Percentiles rank a stretch among this genome's conserved stretches.
These are phyloP conservation scores for Incumbomyces delicatus DNA, from an alignment of 2,329 filamentous ascomycete species.

Conservation along the genomic window DNA sequence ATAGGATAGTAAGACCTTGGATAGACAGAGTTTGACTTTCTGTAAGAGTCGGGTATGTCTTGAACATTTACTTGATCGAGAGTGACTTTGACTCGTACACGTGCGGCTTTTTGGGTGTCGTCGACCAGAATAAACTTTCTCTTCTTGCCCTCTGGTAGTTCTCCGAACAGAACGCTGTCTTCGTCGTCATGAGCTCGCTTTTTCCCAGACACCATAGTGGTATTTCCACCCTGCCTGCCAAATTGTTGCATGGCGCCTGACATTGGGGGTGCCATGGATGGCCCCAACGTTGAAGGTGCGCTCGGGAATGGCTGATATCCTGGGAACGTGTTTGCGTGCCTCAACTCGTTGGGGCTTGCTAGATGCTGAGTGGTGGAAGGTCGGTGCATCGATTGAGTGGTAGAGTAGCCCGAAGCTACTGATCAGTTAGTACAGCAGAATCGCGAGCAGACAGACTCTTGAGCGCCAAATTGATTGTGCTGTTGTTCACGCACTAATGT, in stretches of 20 bases:
- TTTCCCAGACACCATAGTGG: slow-evolving; percentile 20
- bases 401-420: slow-evolving; percentile 17
- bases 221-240: slow-evolving; percentile 18
- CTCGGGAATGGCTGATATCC: slow-evolving; percentile 57
- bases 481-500: background rate
- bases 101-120: slow-evolving; percentile 68
- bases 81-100: slow-evolving; percentile 80
- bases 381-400: slow-evolving; percentile 16
- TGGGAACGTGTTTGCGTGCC: slow-evolving; percentile 64
- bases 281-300: slow-evolving; percentile 40
- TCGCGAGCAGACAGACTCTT: background rate
- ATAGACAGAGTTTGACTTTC: slow-evolving; percentile 79
- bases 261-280: slow-evolving; percentile 56
- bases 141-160: slow-evolving; percentile 79
- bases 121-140: slow-evolving; percentile 96
- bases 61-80: slow-evolving; percentile 90
- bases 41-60: slow-evolving; percentile 92
- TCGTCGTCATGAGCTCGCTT: slow-evolving; percentile 22
- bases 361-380: slow-evolving; percentile 17
- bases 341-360: slow-evolving; percentile 53
- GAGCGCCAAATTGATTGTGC: background rate
- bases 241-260: slow-evolving; percentile 45
- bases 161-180: slow-evolving; percentile 68
- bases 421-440: slow-evolving; percentile 1
- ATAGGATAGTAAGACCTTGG: slow-evolving; percentile 85